Evolutionary conservation across 768 basidiomycete species (phyloP).

Genomic region (Agrocybe pediades): DNA sequence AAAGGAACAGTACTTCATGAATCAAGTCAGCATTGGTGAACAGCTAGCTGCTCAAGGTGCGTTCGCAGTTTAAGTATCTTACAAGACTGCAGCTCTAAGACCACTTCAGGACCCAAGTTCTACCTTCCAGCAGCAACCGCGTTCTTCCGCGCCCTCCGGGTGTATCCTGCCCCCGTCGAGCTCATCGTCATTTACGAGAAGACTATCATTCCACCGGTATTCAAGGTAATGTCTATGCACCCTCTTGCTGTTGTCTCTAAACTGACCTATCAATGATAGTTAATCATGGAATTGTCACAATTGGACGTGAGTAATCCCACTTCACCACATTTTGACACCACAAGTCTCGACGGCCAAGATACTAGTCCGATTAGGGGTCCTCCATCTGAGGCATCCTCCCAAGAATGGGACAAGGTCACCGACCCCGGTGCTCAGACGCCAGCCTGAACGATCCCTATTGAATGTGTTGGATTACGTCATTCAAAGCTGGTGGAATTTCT

Average conservation of each 20-base stretch:
- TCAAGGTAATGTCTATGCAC: conserved; percentile 54
- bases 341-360: conserved; percentile 38
- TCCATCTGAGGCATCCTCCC: conserved; percentile 85
- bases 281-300: conserved; percentile 80
- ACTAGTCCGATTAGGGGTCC: conserved; percentile 66
- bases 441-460: conserved; percentile 24
- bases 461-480: conserved; percentile 20
- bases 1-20: conserved; percentile 90
- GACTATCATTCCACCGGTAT: conserved; percentile 79
- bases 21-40: conserved; percentile 87
- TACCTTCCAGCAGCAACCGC: conserved; percentile 80
- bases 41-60: conserved; percentile 74
- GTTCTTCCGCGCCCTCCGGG: conserved; percentile 92
- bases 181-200: conserved; percentile 94
- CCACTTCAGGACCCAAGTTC: conserved; percentile 67
- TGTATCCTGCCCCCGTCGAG: conserved; percentile 94
- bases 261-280: conserved; percentile 14
- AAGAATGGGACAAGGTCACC: conserved; percentile 89
- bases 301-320: conserved; percentile 81
- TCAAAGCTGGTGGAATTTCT: conserved; percentile 6
- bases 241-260: background rate
- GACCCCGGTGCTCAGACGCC: conserved; percentile 66
- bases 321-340: conserved; percentile 30
- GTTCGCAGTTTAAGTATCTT: conserved; percentile 19
- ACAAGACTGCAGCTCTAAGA: conserved; percentile 1